Conservation (phyloP, 139 green algal species). For the Eudorina sp. region DNA sequence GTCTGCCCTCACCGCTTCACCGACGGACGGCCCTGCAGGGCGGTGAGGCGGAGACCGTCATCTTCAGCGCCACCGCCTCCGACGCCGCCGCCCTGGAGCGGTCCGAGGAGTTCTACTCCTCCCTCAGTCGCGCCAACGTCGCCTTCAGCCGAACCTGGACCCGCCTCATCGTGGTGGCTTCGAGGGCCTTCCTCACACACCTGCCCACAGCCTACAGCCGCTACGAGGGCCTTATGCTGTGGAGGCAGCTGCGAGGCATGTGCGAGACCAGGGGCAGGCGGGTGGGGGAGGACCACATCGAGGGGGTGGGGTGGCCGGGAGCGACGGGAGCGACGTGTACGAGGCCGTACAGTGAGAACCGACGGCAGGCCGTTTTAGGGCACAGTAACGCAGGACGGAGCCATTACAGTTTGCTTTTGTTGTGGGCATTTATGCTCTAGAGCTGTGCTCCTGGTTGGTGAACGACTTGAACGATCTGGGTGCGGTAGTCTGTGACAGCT, state of each 20-base stretch:
- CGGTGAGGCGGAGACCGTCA: slow-evolving; percentile 24
- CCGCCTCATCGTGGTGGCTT: slow-evolving; percentile 38
- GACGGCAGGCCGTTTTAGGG: too few species aligned
- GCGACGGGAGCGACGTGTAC: too few species aligned
- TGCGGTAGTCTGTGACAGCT: too few species aligned
- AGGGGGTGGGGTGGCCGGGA: too few species aligned
- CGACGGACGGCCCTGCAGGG: slow-evolving; percentile 37
- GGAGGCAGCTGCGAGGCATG: slow-evolving; percentile 15
- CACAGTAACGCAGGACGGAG: too few species aligned
- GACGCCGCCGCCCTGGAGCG: not conserved
- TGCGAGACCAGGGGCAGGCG: not conserved
- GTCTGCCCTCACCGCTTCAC: too few species aligned
- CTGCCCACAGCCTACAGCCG: not conserved
- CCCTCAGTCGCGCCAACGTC: slow-evolving; percentile 31
- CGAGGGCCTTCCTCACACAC: not conserved
- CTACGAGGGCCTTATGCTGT: slow-evolving; percentile 1
- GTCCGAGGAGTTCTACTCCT: slow-evolving; percentile 23
- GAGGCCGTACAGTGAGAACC: too few species aligned
- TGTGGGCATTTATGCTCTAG: too few species aligned
- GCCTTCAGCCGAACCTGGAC: slow-evolving; percentile 30
- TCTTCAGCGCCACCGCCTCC: slow-evolving; percentile 40
- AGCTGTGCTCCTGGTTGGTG: too few species aligned
- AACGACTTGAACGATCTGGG: too few species aligned
- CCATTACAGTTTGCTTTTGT: too few species aligned
- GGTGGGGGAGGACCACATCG: not conserved